Evolutionary conservation across 768 basidiomycete genomes (phyloP), one percentile per base, ranked within the genome.

Genomic region (Phaffia australis): DNA sequence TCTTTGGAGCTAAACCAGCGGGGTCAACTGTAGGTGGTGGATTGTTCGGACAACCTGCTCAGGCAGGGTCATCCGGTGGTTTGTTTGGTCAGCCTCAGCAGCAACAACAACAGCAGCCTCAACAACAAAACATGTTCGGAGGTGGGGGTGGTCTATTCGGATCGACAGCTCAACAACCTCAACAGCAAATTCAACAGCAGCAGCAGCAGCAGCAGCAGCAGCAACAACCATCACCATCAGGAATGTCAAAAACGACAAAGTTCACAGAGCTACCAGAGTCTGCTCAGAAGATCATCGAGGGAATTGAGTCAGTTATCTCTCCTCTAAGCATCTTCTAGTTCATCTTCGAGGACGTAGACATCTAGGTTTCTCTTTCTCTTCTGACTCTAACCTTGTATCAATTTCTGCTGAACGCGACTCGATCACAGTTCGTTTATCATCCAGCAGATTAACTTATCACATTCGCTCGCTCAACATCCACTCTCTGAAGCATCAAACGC

Each of bases 221-320:
- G 48, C 62, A 58, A 23, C 29, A 42, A n/a, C 66, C 4, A 15
- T 15, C 1, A 30, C 5, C 46, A 3, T 48, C 35, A 25, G 64
- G 56, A 23, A 60, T 69, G 18, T 47, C 56, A 16, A 69, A 64
- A 58, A 54, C 56, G 56, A 65, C 67, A 19, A 63, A 63, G 58
- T 64, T 64, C 30, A 63, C 50, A 27, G 67, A 69, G 9, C 63
- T 69, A n/a, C 67, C 67, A 2, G 67, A 63, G 50, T 56, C 32
- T 6, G 62, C 49, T n/a, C 67, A 69, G 58, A 69, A 63, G 51
- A 46, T 69, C 9, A 56, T 69, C 16, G 67, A 69, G 42, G 57
- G 58, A 8, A 69, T 69, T 51, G 67, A 69, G 63, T 64, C 48
- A 56, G 60, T 47, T 50, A 25, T 27, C 4, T 27, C 21, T 32